These are phyloP conservation scores for Santalum album DNA, from an alignment of 164 flowering plant genomes.

Conservation along the genomic window DNA sequence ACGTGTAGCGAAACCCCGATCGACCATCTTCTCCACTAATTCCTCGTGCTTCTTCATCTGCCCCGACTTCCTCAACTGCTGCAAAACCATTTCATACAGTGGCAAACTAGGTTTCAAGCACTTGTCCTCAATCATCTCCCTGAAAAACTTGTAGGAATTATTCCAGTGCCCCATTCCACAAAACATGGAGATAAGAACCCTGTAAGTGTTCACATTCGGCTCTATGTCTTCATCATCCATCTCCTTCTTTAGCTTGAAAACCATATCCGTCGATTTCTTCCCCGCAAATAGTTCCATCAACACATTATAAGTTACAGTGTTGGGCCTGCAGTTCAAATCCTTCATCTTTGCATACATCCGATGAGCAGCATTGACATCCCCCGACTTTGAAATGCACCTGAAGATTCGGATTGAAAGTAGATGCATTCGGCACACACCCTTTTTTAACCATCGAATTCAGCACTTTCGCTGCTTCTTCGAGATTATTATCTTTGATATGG, in stretches of 20 bases:
- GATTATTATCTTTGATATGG: conserved; percentile 63
- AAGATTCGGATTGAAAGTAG: conserved; percentile 76
- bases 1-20: conserved; percentile 62
- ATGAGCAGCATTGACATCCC: conserved; percentile 84
- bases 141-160: conserved; percentile 58
- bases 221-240: conserved; percentile 72
- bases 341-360: conserved; percentile 64
- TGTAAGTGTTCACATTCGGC: conserved; percentile 78
- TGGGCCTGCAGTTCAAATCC: conserved; percentile 57
- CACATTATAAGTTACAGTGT: conserved; percentile 69
- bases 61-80: conserved; percentile 68
- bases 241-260: conserved; percentile 73
- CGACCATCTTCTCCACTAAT: conserved; percentile 83
- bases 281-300: conserved; percentile 77
- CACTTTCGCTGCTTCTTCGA: conserved; percentile 63
- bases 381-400: conserved; percentile 35
- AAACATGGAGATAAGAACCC: conserved; percentile 54
- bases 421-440: conserved; percentile 49
- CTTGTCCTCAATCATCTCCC: conserved; percentile 88
- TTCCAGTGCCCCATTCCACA: conserved; percentile 88
- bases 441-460: conserved; percentile 55
- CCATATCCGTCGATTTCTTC: conserved; percentile 78
- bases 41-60: conserved; percentile 91
- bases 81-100: conserved; percentile 61
- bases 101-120: conserved; percentile 53